Percentiles rank a stretch among this genome's conserved stretches.
These are phyloP conservation scores for Podospora appendiculata DNA, from an alignment of 495 filamentous ascomycete species.

Conservation along the genomic window DNA sequence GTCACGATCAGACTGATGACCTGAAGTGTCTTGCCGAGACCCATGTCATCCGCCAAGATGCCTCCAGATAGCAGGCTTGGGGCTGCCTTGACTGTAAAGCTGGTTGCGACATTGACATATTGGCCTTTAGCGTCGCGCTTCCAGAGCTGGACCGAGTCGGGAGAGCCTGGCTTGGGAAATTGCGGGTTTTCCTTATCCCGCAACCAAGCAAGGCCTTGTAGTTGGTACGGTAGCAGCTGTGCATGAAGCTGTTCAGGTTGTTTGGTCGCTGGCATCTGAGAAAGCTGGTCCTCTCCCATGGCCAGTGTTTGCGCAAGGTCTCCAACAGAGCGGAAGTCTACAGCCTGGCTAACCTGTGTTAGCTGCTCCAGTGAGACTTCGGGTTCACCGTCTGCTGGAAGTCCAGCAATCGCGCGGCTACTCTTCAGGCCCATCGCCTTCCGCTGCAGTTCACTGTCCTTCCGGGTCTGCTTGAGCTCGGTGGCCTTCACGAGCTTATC, in stretches of 20 bases:
- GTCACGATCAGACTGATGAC: constrained; percentile 74
- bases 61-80: constrained; percentile 71
- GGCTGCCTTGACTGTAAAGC: constrained; percentile 48
- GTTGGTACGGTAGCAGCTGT: constrained; percentile 71
- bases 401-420: constrained; percentile 22
- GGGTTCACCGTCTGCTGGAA: constrained; percentile 27
- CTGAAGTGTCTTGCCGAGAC: constrained; percentile 86
- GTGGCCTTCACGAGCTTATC: constrained; percentile 48
- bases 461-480: constrained; percentile 38
- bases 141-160: constrained; percentile 75
- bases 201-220: constrained; percentile 81
- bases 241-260: constrained; percentile 59
- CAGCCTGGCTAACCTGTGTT: constrained; percentile 56
- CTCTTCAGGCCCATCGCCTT: constrained; percentile 25
- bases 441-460: constrained; percentile 41
- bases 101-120: constrained; percentile 73
- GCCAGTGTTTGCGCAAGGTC: constrained; percentile 59
- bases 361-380: constrained; percentile 50
- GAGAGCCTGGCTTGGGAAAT: constrained; percentile 53
- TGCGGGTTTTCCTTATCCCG: constrained; percentile 63
- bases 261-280: constrained; percentile 63
- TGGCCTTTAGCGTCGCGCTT: constrained; percentile 43
- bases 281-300: constrained; percentile 63
- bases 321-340: constrained; percentile 49
- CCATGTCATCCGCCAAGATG: constrained; percentile 92